Conservation (phyloP, 2,329 filamentous ascomycete genomes). For the Plectosphaerella cucumerina region DNA sequence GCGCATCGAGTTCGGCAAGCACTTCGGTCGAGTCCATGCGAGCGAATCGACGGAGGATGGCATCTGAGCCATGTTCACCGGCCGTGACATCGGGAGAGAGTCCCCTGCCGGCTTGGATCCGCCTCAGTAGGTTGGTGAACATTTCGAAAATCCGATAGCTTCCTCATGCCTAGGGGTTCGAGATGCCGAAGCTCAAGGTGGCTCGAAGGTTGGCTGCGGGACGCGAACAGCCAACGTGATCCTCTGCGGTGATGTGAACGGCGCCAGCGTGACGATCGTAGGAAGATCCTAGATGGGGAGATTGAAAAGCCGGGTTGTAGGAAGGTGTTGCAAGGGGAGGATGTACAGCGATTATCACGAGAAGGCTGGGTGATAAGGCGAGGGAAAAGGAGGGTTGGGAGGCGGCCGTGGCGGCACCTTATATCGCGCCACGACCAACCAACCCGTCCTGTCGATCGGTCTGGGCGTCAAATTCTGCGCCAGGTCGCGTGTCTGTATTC, state of each 20-base stretch:
- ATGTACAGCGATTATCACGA: not conserved
- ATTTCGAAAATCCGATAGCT: not conserved
- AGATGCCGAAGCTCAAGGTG: not conserved
- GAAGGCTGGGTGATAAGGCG: not conserved
- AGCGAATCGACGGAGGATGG: constrained; percentile 15
- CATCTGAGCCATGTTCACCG: constrained; percentile 6
- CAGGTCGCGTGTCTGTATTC: not conserved
- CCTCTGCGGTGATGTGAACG: not conserved
- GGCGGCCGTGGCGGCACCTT: too few relatives aligned
- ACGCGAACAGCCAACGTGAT: not conserved
- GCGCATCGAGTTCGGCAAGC: constrained; percentile 15
- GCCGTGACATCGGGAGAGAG: not conserved
- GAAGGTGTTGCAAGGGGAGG: not conserved
- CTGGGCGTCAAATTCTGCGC: not conserved
- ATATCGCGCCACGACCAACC: too few relatives aligned
- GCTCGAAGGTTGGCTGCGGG: not conserved
- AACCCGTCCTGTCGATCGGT: too few relatives aligned
- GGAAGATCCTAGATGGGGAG: not conserved
- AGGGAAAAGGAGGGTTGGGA: too few relatives aligned
- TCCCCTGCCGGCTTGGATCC: not conserved
- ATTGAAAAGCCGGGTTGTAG: not conserved
- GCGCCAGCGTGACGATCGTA: not conserved
- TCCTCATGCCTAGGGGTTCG: not conserved
- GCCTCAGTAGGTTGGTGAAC: not conserved
- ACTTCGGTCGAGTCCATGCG: constrained; percentile 11